Evolutionary conservation across 2,329 filamentous ascomycete species (phyloP).

Genomic region (Phaeosphaeria sp.): DNA sequence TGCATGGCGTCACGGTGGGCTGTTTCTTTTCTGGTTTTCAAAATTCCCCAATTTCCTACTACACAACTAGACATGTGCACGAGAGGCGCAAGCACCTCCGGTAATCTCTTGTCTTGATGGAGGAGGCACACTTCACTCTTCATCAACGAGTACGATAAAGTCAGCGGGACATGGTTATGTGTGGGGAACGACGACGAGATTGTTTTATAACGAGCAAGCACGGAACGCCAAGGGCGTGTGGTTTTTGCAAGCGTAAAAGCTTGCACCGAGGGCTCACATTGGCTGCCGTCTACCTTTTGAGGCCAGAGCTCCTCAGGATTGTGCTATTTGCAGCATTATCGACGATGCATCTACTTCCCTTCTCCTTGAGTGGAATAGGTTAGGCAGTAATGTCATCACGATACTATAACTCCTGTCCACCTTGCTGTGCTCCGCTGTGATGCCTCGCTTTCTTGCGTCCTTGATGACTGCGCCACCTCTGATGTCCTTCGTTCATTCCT

Average conservation of each 20-base stretch:
- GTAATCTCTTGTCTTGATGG: conserved; percentile 35
- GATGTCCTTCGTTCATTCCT: background rate
- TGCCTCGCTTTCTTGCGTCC: too few species aligned
- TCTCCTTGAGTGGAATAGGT: conserved; percentile 23
- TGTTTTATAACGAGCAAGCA: conserved; percentile 17
- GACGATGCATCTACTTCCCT: conserved; percentile 25
- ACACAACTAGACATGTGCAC: conserved; percentile 43
- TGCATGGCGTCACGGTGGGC: conserved; percentile 47
- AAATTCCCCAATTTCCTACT: conserved; percentile 37
- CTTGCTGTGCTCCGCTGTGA: background rate
- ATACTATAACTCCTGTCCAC: conserved; percentile 23
- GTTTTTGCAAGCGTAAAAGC: conserved; percentile 36
- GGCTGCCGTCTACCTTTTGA: conserved; percentile 41
- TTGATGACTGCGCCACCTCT: background rate
- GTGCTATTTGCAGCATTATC: conserved; percentile 25
- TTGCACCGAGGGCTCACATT: conserved; percentile 34
- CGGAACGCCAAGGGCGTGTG: conserved; percentile 14
- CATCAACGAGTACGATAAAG: conserved; percentile 34
- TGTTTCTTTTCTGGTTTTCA: conserved; percentile 29
- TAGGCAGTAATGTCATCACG: conserved; percentile 41
- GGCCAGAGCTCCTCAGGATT: conserved; percentile 34
- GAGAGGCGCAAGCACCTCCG: conserved; percentile 31
- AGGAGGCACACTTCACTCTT: conserved; percentile 33
- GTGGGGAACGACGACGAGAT: conserved; percentile 30
- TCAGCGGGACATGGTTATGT: conserved; percentile 22